Evolutionary conservation across 768 basidiomycete genomes (phyloP).

Genomic region (Naganishia vaughanmartiniae): DNA sequence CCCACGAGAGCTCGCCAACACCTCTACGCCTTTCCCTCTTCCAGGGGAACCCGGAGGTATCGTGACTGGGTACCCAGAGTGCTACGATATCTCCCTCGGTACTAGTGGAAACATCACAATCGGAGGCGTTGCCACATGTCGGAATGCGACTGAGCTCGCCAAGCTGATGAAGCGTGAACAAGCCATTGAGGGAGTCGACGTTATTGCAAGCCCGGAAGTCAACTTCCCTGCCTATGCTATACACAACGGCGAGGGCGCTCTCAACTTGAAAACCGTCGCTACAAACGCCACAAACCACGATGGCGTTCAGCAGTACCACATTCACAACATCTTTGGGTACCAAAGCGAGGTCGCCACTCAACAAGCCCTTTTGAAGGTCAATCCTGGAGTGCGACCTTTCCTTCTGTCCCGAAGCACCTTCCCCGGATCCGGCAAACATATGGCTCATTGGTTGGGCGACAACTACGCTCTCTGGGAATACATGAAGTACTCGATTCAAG

Average conservation of each 20-base stretch:
- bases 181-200: conserved; percentile 53
- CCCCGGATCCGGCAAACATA: conserved; percentile 38
- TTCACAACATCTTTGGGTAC: conserved; percentile 47
- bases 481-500: conserved; percentile 69
- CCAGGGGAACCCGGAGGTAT: conserved; percentile 61
- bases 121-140: conserved; percentile 25
- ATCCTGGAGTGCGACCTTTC: conserved; percentile 64
- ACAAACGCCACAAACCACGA: conserved; percentile 69
- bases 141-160: conserved; percentile 17
- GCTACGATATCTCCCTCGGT: conserved; percentile 64
- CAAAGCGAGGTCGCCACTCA: conserved; percentile 70
- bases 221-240: conserved; percentile 66
- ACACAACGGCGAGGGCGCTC: conserved; percentile 68
- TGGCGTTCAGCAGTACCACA: conserved; percentile 54
- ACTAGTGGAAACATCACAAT: conserved; percentile 67
- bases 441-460: conserved; percentile 61
- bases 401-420: conserved; percentile 49
- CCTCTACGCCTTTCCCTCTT: conserved; percentile 60
- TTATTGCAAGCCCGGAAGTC: conserved; percentile 40
- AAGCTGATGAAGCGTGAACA: conserved; percentile 55
- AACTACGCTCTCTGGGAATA: conserved; percentile 74
- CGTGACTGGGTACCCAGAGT: conserved; percentile 62
- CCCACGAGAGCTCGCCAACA: conserved; percentile 58
- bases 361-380: conserved; percentile 59
- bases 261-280: conserved; percentile 62